These are phyloP conservation scores for Parietichytrium sp. DNA, from an alignment of 108 stramenopile species.

Conservation along the genomic window DNA sequence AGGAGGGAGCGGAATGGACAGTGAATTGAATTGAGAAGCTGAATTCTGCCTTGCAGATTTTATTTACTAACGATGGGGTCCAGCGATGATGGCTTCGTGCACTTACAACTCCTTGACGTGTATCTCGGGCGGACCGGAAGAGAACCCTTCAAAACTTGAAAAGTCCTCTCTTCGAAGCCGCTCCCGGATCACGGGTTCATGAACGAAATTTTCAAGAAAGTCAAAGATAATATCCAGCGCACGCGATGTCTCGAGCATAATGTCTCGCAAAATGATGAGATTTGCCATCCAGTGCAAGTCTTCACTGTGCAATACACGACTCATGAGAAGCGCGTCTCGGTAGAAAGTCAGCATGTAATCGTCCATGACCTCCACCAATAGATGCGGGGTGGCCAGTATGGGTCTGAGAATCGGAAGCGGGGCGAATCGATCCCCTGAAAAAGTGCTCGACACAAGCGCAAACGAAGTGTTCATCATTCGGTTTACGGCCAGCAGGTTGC, in stretches of 20 bases:
- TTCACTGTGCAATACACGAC: not conserved
- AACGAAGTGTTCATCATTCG: constrained; percentile 11
- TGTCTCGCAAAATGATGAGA: not conserved
- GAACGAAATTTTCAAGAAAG: not conserved
- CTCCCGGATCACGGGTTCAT: not conserved
- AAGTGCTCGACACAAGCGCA: not conserved
- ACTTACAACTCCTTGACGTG: too few relatives aligned
- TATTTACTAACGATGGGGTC: too few relatives aligned
- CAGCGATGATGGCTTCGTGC: too few relatives aligned
- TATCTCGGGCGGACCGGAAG: too few relatives aligned
- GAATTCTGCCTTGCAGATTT: too few relatives aligned
- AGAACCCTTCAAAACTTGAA: constrained; percentile 26
- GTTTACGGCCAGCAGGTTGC: not conserved
- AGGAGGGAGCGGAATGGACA: too few relatives aligned
- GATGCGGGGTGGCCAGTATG: constrained; percentile 8
- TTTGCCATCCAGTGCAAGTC: not conserved
- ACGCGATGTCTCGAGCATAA: not conserved
- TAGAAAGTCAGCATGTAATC: not conserved
- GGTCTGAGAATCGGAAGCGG: constrained; percentile 12
- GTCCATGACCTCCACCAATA: not conserved
- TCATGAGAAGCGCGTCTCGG: not conserved
- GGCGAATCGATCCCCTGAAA: not conserved
- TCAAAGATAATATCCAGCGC: not conserved
- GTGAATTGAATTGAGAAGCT: too few relatives aligned
- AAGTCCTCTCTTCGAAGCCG: not conserved